Evolutionary conservation across 306 rosid species (phyloP).

Genomic region (Pyrus pyrifolia): DNA sequence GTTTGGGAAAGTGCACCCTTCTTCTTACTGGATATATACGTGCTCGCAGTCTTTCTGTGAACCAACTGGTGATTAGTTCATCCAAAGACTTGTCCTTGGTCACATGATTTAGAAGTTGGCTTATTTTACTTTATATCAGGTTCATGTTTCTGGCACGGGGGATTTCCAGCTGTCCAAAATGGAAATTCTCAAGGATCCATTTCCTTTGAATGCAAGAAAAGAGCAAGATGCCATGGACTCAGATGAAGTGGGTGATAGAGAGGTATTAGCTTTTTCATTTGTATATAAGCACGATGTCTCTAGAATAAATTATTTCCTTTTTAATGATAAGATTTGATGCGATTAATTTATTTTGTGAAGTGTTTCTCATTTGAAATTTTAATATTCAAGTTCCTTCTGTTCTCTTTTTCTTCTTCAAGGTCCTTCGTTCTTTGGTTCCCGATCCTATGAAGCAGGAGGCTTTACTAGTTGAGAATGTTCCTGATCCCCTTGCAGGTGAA

Average conservation of each 20-base stretch:
- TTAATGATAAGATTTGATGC: background rate
- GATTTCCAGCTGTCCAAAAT: slow-evolving; percentile 75
- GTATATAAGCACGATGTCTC: background rate
- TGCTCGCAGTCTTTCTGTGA: slow-evolving; percentile 65
- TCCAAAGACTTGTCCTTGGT: slow-evolving; percentile 20
- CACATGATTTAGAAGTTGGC: slow-evolving; percentile 11
- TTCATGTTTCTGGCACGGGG: slow-evolving; percentile 93
- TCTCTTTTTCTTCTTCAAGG: slow-evolving; percentile 36
- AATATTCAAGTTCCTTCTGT: background rate
- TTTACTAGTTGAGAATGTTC: slow-evolving; percentile 67
- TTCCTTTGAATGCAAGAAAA: slow-evolving; percentile 64
- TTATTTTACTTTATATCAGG: slow-evolving; percentile 44
- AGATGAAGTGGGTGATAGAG: slow-evolving; percentile 38
- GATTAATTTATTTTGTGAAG: background rate
- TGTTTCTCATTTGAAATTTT: background rate
- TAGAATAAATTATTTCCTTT: background rate
- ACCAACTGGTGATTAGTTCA: slow-evolving; percentile 64
- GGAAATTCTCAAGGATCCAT: slow-evolving; percentile 77
- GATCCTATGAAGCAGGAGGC: slow-evolving; percentile 67
- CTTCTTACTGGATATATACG: slow-evolving; percentile 77
- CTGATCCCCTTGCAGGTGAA: slow-evolving; percentile 89
- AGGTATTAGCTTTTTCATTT: slow-evolving; percentile 40
- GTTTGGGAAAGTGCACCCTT: slow-evolving; percentile 54
- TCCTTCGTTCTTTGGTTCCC: slow-evolving; percentile 47
- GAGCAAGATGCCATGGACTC: slow-evolving; percentile 68